Evolutionary conservation across 129 eudicot species (phyloP), one percentile per base, ranked within the genome.

Genomic region (Sambucus nigra): DNA sequence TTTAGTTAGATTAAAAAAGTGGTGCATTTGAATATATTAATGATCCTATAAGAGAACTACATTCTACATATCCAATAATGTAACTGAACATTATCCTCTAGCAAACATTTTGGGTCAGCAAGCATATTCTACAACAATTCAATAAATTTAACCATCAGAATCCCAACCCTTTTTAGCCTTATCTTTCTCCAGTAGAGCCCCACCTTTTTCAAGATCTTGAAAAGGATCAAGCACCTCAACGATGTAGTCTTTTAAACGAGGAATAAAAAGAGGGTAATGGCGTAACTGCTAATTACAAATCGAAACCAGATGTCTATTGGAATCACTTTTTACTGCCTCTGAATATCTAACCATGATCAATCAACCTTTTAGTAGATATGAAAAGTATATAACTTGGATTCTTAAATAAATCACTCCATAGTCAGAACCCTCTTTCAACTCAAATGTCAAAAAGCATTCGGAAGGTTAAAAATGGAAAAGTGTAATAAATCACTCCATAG

Each of bases 401-500:
- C 42, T 35, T 15, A n/a, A n/a, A n/a, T n/a, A n/a, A n/a, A 35
- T 15, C 42, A 1, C 1, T 35, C 42, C 42, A 35, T 8, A 35
- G 42, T 3, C 13, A 35, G 13, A 35, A 12, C 42, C n/a, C n/a
- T n/a, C n/a, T n/a, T n/a, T n/a, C n/a, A n/a, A n/a, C n/a, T n/a
- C n/a, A n/a, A n/a, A 35, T 35, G 42, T 7, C 42, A 35, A 35
- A 35, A 15, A 35, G 42, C 9, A 7, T 35, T 35, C 13, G 42
- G 42, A 8, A 2, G 4, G 3, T 1, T 1, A 35, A 2, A 35
- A 35, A 35, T 12, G 42, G 9, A 35, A 3, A 35, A 8, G 13
- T 12, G 6, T 12, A 35, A 2, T 35, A 15, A 7, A 15, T 95
- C 99, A 92, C 65, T 92, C 94, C 96, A 92, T 92, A 41, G 99